phyloP scores from a whole-genome alignment of 495 filamentous ascomycete genomes.

The Aspergillus cavernicola region DNA sequence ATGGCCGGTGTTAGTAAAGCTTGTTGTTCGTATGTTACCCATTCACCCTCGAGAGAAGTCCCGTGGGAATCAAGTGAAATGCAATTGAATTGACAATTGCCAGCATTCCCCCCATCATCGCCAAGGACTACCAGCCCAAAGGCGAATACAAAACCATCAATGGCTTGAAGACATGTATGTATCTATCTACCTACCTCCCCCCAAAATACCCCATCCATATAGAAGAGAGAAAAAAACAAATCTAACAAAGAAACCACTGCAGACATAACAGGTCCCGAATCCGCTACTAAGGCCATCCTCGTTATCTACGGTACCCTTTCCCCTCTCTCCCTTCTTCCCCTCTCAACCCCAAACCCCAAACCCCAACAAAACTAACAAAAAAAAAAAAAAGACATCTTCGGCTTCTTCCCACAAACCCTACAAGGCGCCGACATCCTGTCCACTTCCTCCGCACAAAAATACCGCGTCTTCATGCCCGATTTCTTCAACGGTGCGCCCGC shows the following conservation, averaged over 20 bases:
- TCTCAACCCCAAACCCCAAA: too few species aligned
- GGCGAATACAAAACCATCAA: slow-evolving; percentile 58
- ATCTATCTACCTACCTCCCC: too few species aligned
- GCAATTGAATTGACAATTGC: not conserved
- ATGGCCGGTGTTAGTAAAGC: slow-evolving; percentile 49
- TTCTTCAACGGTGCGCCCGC: slow-evolving; percentile 52
- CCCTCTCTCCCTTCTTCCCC: not conserved
- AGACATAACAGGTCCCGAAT: slow-evolving; percentile 53
- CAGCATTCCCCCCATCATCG: slow-evolving; percentile 52
- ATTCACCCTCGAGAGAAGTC: too few species aligned
- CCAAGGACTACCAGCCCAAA: slow-evolving; percentile 56
- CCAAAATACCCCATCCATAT: too few species aligned
- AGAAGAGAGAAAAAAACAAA: too few species aligned
- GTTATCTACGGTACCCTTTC: slow-evolving; percentile 42
- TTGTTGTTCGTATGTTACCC: slow-evolving; percentile 47
- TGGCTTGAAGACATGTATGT: slow-evolving; percentile 60
- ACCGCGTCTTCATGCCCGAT: slow-evolving; percentile 56
- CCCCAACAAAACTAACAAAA: not conserved
- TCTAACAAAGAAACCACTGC: slow-evolving; percentile 13
- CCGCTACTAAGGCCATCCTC: slow-evolving; percentile 51
- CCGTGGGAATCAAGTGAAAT: too few species aligned
- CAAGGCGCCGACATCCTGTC: slow-evolving; percentile 58
- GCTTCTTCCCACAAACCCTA: slow-evolving; percentile 51
- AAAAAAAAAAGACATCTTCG: slow-evolving; percentile 47
- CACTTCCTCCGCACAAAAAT: slow-evolving; percentile 43